Conservation (phyloP, 257 asterid species). For the Solanum lycopersicoides region DNA sequence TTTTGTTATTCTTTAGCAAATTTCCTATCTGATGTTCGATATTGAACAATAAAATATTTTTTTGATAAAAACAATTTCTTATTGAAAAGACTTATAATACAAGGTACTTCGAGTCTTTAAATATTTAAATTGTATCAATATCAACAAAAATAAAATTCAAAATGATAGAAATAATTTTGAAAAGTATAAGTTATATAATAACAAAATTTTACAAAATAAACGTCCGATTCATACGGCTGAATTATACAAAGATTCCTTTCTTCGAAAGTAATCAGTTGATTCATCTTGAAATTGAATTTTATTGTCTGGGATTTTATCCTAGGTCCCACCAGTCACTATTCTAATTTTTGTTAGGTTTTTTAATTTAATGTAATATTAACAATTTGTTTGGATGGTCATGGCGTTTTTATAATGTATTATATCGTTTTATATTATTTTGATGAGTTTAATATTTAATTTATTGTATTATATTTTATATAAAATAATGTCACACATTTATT, state of each 20-base stretch:
- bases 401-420: no score
- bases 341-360: background rate
- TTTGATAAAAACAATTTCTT: fast-evolving
- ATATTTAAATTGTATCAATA: no score
- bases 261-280: background rate
- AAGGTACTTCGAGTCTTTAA: no score
- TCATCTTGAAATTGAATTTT: background rate
- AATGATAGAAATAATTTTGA: no score
- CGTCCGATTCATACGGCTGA: background rate
- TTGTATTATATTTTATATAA: fast-evolving
- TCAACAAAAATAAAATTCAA: no score
- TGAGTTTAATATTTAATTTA: fast-evolving
- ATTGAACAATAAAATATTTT: fast-evolving
- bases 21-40: no score
- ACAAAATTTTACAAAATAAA: no score
- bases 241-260: background rate
- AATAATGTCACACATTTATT: background rate
- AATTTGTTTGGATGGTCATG: background rate
- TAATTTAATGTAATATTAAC: no score
- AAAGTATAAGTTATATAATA: no score
- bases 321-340: background rate
- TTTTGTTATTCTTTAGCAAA: no score
- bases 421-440: no score
- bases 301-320: background rate
- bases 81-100: no score